A percentile compares a stretch with the other conserved stretches of the same genome.
phyloP scores from a whole-genome alignment of 345 rosid genomes.

The Hibiscus mutabilis region DNA sequence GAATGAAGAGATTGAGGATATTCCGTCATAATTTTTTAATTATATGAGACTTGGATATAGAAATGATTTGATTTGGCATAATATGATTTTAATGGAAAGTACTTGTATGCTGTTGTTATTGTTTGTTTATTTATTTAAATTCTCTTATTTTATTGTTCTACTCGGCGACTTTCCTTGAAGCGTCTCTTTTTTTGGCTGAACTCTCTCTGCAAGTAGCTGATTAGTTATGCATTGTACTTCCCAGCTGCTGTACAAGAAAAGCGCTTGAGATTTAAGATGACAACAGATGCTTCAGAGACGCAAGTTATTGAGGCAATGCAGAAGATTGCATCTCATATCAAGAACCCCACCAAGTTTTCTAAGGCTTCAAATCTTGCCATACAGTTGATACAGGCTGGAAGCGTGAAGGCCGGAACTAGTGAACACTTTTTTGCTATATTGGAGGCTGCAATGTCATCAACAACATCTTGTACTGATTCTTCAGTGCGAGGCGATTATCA shows the following conservation, averaged over 20 bases:
- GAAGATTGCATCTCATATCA: constrained; percentile 84
- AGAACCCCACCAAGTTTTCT: constrained; percentile 61
- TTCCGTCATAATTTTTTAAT: too few relatives aligned
- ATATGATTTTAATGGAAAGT: background rate
- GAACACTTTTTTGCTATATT: constrained; percentile 65
- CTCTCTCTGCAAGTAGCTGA: background rate
- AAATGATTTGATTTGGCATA: background rate
- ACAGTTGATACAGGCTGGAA: constrained; percentile 81
- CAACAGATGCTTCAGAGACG: constrained; percentile 75
- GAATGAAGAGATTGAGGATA: too few relatives aligned
- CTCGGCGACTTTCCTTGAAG: background rate
- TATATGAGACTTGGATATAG: background rate
- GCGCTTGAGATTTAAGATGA: constrained; percentile 79
- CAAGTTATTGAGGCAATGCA: constrained; percentile 90
- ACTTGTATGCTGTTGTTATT: background rate
- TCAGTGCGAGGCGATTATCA: constrained; percentile 60
- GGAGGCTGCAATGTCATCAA: constrained; percentile 77
- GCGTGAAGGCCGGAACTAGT: constrained; percentile 78
- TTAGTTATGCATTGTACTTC: background rate
- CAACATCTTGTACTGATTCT: constrained; percentile 70
- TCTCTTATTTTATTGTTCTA: too few relatives aligned
- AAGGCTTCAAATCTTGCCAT: constrained; percentile 92
- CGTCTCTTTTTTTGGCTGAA: background rate
- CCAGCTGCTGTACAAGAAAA: constrained; percentile 37
- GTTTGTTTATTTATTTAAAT: background rate